Evolutionary conservation across 2,329 filamentous ascomycete species (phyloP), one percentile per base, ranked within the genome.

Genomic region (Colletotrichum abscissum): DNA sequence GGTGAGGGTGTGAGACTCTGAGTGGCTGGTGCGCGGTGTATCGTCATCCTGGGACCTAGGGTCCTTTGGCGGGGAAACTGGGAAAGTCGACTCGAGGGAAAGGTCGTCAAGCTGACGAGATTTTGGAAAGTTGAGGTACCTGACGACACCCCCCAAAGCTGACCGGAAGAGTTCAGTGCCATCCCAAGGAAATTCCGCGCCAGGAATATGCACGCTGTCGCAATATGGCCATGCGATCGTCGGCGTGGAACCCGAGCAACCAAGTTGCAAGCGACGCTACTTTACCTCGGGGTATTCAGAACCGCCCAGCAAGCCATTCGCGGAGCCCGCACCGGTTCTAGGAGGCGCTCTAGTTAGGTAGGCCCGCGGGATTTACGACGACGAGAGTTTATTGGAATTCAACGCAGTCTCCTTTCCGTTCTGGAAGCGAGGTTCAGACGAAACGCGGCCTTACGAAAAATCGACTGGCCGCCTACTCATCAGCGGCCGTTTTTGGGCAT

Each of bases 141-240:
- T 64, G 49, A 35, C 54, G 59, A 63, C 24, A 64, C 38, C 59
- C 42, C 30, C 42, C 6, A 49, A 57, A 30, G n/a, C 22, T n/a
- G 30, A 38, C n/a, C 26, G 55, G 55, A 49, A 69, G 59, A 68
- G 66, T 67, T 62, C 55, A 60, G 54, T 42, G 62, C 60, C 26
- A 11, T 57, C 49, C 35, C 46, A 30, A 65, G 19, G 63, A 64
- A 52, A 49, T 49, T 28, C 42, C 55, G 54, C 30, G 66, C 65
- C 59, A 73, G 70, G 67, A 69, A 65, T 69, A 73, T 73, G 70
- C 70, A 69, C 22, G 70, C 56, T 70, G 67, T 73, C 67, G 70
- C 70, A 73, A 65, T 70, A 70, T 65, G 49, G 30, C 42, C 55
- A 49, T 58, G 56, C 67, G 70, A 73, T 73, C 70, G 67, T 69